A percentile compares a stretch with the other conserved stretches of the same genome.
These are phyloP conservation scores for Piedraia hortae DNA, from an alignment of 2,329 filamentous ascomycete species.

Conservation along the genomic window DNA sequence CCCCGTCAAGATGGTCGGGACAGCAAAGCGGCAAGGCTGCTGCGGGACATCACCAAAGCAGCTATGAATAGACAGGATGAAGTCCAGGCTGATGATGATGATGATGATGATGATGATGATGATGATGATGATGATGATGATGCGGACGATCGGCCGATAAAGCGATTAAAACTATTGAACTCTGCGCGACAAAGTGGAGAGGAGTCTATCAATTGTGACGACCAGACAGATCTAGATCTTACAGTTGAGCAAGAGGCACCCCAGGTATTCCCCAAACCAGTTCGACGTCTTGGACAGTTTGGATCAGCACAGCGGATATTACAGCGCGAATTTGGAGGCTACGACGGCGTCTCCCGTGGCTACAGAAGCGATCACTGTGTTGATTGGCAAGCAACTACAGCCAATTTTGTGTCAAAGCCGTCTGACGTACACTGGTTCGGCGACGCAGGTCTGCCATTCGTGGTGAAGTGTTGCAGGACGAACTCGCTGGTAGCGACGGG, in stretches of 20 bases:
- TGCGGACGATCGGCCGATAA: constrained; percentile 5
- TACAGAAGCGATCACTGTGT: constrained; percentile 14
- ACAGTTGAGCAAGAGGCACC: neutral
- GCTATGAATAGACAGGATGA: constrained; percentile 13
- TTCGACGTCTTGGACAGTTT: constrained; percentile 13
- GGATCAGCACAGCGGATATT: constrained; percentile 15
- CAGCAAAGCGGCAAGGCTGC: constrained; percentile 18
- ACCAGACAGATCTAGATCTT: constrained; percentile 9
- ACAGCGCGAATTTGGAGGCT: constrained; percentile 20
- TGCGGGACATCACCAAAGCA: constrained; percentile 23
- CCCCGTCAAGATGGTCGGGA: constrained; percentile 6
- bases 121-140: constrained; percentile 5
- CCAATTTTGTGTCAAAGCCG: constrained; percentile 29
- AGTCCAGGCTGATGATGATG: constrained; percentile 3
- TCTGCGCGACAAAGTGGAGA: constrained; percentile 2
- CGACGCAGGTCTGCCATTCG: constrained; percentile 32
- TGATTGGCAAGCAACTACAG: constrained; percentile 31
- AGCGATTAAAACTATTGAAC: constrained; percentile 15
- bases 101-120: constrained; percentile 3
- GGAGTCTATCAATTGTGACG: constrained; percentile 4
- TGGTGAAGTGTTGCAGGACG: constrained; percentile 35
- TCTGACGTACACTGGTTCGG: constrained; percentile 25
- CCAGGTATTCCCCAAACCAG: constrained; percentile 14
- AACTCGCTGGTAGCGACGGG: constrained; percentile 42
- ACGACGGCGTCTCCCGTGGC: constrained; percentile 15